Percentiles rank a stretch among this genome's conserved stretches.
Conservation (phyloP, 2,329 filamentous ascomycete genomes). For the Xylariaceae sp. region DNA sequence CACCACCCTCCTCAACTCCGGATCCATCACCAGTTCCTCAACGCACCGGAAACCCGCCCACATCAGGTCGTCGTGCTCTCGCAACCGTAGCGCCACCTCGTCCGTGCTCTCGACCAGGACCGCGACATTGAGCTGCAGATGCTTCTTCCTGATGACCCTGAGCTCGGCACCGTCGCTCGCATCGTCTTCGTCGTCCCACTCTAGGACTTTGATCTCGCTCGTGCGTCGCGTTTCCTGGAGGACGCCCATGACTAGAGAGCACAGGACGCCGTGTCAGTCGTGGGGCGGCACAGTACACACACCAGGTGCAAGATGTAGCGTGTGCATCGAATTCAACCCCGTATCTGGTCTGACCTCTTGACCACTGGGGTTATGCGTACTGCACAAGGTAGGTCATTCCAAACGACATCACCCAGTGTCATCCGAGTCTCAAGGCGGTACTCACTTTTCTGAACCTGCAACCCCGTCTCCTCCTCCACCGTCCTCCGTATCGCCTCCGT, state of each 20-base stretch:
- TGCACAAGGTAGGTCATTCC: no score
- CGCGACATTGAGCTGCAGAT: conserved; percentile 23
- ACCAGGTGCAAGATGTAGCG: no score
- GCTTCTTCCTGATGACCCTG: conserved; percentile 8
- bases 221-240: conserved; percentile 16
- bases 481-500: conserved; percentile 22
- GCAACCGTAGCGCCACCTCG: conserved; percentile 22
- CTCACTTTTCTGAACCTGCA: conserved; percentile 15
- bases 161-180: background rate
- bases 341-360: no score
- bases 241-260: conserved; percentile 14
- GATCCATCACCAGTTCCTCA: conserved; percentile 12
- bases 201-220: conserved; percentile 14
- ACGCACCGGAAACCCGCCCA: conserved; percentile 15
- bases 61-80: conserved; percentile 26
- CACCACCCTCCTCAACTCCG: conserved; percentile 16
- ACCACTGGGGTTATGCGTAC: no score
- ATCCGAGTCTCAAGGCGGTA: no score
- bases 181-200: conserved; percentile 12
- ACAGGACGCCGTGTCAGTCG: no score
- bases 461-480: conserved; percentile 20
- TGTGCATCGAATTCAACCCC: no score
- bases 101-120: conserved; percentile 25
- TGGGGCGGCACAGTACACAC: no score
- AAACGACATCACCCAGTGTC: no score